Evolutionary conservation across 164 flowering plant genomes (phyloP), one percentile per base, ranked within the genome.

Genomic region (Amborella trichopoda): DNA sequence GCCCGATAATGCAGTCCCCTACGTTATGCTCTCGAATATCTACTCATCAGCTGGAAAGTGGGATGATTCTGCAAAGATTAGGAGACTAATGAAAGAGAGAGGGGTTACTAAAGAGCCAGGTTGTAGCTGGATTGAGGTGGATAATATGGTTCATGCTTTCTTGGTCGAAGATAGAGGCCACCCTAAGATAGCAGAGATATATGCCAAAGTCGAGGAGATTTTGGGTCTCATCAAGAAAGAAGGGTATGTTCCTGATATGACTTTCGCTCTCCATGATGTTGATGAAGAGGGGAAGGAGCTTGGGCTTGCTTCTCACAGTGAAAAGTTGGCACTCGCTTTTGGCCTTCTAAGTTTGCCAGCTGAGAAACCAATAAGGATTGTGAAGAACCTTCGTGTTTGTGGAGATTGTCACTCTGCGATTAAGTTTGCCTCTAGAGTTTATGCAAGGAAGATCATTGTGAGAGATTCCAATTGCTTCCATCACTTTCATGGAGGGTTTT

Each of bases 391-490:
- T 18, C 68, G 97, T n/a, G 81, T 85, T 23, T 89, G 97, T 67
- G 97, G 95, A 3, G 97, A 89, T 51, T 85, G 95, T 46, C 97
- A 89, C 53, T 45, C 41, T 50, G 94, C 95, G 22, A 74, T 80
- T 68, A 83, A 77, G 46, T 75, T 70, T 40, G 49, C 81, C 47
- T 85, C 95, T 2, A 48, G 39, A 37, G 82, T 74, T 10, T 77
- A 50, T 45, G 12, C 38, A 22, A 64, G 94, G 54, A 74, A 65
- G 50, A 69, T 89, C 37, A 65, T 85, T 19, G 40, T 89, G 53
- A 77, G 97, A 52, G 97, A 85, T 64, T 60, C 85, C 13, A 89
- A 85, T 50, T 71, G 95, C 33, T 89, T 85, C 63, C 96, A 88
- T 61, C 96, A 88, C 67, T 81, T 83, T 56, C 67, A 36, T 36